Evolutionary conservation across 176 grass and related monocot genomes (phyloP), one percentile per base, ranked within the genome.

Genomic region (Oryza glumipatula): DNA sequence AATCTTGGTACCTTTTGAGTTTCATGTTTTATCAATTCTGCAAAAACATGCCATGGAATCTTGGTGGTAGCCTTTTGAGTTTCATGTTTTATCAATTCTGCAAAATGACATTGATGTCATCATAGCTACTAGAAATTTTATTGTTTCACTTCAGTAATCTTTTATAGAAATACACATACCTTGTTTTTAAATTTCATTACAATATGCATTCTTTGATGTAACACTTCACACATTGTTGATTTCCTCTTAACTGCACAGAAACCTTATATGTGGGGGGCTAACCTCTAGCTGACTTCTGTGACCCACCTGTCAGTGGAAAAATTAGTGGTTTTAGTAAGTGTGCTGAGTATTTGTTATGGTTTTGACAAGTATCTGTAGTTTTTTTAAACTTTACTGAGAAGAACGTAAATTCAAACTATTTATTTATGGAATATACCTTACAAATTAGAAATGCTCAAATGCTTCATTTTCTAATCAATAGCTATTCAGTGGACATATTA

Each of bases 401-500:
- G 39, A 41, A 41, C 7, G 39, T 61, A 61, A 22, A 22, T 61
- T 21, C 21, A 61, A 61, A 22, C 56, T 8, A n/a, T 21, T 58
- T 58, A 58, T 58, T 6, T 19, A 58, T n/a, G 17, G 49, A 58
- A 58, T 58, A 58, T 58, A 58, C 8, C 54, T 58, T n/a, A 58
- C 19, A 58, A 58, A 58, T 58, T 58, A 19, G 54, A 58, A 58
- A 58, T 21, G 3, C 24, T 68, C 39, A 32, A 61, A 3, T 46
- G 43, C 76, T 45, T 73, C 19, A 16, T 67, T 22, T 68, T 79
- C 15, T 26, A 68, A 4, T 80, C 43, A 60, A 80, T 69, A 38
- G 19, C 39, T 28, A 32, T 32, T 32, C 30, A 16, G 36, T 73
- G 7, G 6, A 30, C 30, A 65, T 56, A 8, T 60, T 78, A 74